Evolutionary conservation across 345 rosid genomes (phyloP), one percentile per base, ranked within the genome.

Genomic region (Euphorbia peplus): DNA sequence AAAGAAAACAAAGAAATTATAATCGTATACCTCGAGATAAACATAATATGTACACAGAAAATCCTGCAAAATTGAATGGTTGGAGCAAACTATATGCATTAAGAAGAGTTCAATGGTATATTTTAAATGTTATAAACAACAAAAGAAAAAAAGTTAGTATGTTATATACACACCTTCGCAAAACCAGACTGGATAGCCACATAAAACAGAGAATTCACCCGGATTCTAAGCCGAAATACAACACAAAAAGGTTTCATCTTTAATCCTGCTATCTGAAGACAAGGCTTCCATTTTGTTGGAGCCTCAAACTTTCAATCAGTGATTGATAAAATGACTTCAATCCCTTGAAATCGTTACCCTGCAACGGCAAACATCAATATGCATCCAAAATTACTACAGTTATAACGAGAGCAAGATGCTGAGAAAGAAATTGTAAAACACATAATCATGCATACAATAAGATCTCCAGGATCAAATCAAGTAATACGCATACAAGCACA

Each of bases 241-340:
- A 15, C 58, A 35, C 15, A 39, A 39, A 16, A 3, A 4, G 8
- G 28, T 12, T 48, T 6, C 24, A n/a, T 41, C 39, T 54, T 39
- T 16, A 32, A 30, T 47, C n/a, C 63, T 79, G 96, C 87, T 88
- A 95, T 88, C 97, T 89, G 88, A 91, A 89, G 70, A 81, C 91
- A 35, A 76, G 87, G 79, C 74, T 85, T 63, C 95, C 96, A 13
- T 95, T 91, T 76, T 87, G 95, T 63, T 87, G 95, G 64, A 70
- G 75, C 64, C 97, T 77, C 65, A 91, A 66, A 68, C 78, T 90
- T 74, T 90, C 96, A 16, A 88, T 79, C 16, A 90, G 90, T 35
- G 88, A 84, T 67, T 80, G 93, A 79, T 89, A 88, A 72, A 79
- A 87, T 35, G 85, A 86, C 79, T 81, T 90, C 82, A 88, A 70